These are phyloP conservation scores for Ascochyta clinopodiicola DNA, from an alignment of 2,329 filamentous ascomycete species.

Conservation along the genomic window DNA sequence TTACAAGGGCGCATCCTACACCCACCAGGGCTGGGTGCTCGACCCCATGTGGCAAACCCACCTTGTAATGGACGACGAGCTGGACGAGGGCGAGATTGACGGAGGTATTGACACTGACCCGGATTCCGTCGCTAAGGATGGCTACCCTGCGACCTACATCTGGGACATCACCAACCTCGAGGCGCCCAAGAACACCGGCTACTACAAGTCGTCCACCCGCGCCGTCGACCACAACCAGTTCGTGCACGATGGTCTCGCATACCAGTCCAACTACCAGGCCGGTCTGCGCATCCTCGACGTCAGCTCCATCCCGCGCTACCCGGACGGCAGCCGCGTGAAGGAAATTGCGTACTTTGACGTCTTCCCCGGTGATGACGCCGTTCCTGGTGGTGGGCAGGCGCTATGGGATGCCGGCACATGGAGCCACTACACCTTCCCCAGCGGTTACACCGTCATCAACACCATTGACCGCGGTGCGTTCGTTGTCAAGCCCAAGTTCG, in stretches of 20 bases:
- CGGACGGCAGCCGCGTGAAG: slow-evolving; percentile 47
- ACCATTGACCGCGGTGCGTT: slow-evolving; percentile 56
- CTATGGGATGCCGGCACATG: slow-evolving; percentile 53
- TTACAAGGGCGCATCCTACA: slow-evolving; percentile 63
- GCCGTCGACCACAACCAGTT: slow-evolving; percentile 58
- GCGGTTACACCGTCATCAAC: slow-evolving; percentile 56
- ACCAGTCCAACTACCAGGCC: slow-evolving; percentile 54
- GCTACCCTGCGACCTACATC: slow-evolving; percentile 47
- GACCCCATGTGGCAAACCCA: slow-evolving; percentile 46
- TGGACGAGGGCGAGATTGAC: slow-evolving; percentile 47
- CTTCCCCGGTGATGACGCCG: slow-evolving; percentile 50
- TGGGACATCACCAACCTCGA: slow-evolving; percentile 48
- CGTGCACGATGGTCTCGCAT: slow-evolving; percentile 49
- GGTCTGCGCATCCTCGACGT: slow-evolving; percentile 53
- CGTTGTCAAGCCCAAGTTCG: slow-evolving; percentile 40
- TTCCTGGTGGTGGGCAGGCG: slow-evolving; percentile 44
- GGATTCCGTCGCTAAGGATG: slow-evolving; percentile 40
- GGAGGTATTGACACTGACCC: slow-evolving; percentile 21
- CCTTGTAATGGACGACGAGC: slow-evolving; percentile 48
- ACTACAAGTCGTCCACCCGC: slow-evolving; percentile 50
- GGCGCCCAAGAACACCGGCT: slow-evolving; percentile 48
- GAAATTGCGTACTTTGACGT: slow-evolving; percentile 54
- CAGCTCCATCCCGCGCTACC: slow-evolving; percentile 47
- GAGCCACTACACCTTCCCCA: slow-evolving; percentile 50
- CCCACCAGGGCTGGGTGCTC: slow-evolving; percentile 65